Conservation (phyloP, 179 eudicot species). For the Drosera spatulata region DNA sequence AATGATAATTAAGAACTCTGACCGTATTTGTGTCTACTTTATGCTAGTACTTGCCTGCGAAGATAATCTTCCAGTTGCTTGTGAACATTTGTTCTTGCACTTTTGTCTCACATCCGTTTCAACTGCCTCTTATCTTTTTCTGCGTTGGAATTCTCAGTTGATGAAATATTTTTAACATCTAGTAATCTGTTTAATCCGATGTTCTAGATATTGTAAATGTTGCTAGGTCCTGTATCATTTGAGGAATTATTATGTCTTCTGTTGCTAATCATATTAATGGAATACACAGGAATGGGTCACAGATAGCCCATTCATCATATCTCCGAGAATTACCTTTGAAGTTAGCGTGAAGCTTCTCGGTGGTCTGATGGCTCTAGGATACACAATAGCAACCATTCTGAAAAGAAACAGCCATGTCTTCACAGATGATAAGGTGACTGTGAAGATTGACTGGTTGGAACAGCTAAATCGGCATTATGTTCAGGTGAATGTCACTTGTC, state of each 20-base stretch:
- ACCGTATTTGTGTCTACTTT: background rate
- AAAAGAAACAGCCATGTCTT: slow-evolving; percentile 84
- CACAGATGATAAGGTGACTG: slow-evolving; percentile 60
- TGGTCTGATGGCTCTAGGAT: slow-evolving; percentile 94
- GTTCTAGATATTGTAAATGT: no score
- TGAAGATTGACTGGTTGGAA: slow-evolving; percentile 90
- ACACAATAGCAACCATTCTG: slow-evolving; percentile 84
- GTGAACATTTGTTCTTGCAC: no score
- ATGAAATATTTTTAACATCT: no score
- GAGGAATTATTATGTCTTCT: no score
- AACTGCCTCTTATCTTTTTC: no score
- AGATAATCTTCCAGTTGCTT: no score
- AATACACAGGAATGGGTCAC: slow-evolving; percentile 95
- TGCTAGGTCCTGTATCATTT: no score
- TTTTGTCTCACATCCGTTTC: no score
- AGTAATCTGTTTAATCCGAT: no score
- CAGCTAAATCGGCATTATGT: slow-evolving; percentile 80
- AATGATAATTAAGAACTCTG: no score
- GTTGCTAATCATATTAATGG: background rate
- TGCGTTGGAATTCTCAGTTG: no score
- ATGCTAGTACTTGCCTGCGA: background rate
- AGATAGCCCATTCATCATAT: slow-evolving; percentile 86
- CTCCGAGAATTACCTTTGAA: slow-evolving; percentile 95
- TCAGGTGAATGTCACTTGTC: slow-evolving; percentile 41
- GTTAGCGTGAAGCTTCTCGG: slow-evolving; percentile 97